phyloP scores from a whole-genome alignment of 306 rosid species.

The Inga oerstediana region DNA sequence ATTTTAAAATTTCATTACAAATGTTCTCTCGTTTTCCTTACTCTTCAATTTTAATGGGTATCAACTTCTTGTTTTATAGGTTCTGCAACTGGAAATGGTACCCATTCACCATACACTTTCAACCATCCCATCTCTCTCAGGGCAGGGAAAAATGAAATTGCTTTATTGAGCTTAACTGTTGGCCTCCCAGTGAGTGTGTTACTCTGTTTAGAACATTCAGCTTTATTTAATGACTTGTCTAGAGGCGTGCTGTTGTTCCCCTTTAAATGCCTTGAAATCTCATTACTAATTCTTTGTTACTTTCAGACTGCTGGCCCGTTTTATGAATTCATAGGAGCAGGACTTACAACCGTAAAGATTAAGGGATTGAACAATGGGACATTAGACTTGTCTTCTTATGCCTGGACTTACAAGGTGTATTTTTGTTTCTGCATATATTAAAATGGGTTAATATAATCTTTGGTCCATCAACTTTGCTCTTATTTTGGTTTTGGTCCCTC shows the following conservation, averaged over 20 bases:
- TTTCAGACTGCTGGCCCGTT: slow-evolving; percentile 86
- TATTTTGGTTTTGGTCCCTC: too few species aligned
- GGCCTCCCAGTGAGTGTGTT: slow-evolving; percentile 69
- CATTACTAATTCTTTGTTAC: slow-evolving; percentile 18
- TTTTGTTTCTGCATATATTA: slow-evolving; percentile 16
- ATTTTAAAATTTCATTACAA: background rate
- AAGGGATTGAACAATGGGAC: slow-evolving; percentile 71
- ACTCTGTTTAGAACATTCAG: slow-evolving; percentile 17
- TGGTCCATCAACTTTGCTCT: too few species aligned
- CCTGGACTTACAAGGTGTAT: slow-evolving; percentile 87
- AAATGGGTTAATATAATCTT: background rate
- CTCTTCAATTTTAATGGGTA: background rate
- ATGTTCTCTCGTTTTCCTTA: background rate
- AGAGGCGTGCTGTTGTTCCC: background rate
- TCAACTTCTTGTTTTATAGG: slow-evolving; percentile 47
- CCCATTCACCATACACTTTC: slow-evolving; percentile 67
- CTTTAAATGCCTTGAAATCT: slow-evolving; percentile 25
- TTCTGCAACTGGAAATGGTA: slow-evolving; percentile 85
- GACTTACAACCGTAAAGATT: slow-evolving; percentile 70
- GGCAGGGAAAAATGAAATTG: slow-evolving; percentile 88
- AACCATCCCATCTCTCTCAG: slow-evolving; percentile 62
- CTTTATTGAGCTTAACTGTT: slow-evolving; percentile 82
- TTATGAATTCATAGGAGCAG: slow-evolving; percentile 89
- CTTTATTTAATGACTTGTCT: too few species aligned
- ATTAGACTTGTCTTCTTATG: slow-evolving; percentile 66